Conservation (phyloP, 805 yeast species). For the Candida cerambycidarum region DNA sequence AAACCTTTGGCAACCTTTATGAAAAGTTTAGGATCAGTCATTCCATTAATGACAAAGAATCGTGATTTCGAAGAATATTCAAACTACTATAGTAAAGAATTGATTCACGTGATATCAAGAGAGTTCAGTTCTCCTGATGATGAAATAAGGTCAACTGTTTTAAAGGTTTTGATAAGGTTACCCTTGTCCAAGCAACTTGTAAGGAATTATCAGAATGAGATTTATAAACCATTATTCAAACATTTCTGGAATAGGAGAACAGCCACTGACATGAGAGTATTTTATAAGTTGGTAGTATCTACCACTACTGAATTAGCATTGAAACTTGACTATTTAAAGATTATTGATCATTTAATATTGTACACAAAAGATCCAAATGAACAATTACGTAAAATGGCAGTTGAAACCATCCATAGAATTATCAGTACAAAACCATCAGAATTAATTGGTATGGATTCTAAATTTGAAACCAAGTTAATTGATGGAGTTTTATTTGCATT, state of each 20-base stretch:
- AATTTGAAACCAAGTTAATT: constrained; percentile 63
- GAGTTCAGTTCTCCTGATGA: constrained; percentile 84
- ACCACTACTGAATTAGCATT: constrained; percentile 68
- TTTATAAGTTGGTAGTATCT: constrained; percentile 62
- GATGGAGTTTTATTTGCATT: constrained; percentile 82
- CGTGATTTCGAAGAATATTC: constrained; percentile 63
- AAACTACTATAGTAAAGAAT: constrained; percentile 71
- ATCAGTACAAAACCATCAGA: constrained; percentile 37
- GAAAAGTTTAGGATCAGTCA: constrained; percentile 72
- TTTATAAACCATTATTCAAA: constrained; percentile 62
- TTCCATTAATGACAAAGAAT: constrained; percentile 75
- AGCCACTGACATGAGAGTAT: constrained; percentile 60
- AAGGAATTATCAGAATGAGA: constrained; percentile 46
- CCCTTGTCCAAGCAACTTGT: constrained; percentile 61
- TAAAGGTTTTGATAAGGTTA: constrained; percentile 67
- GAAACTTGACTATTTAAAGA: constrained; percentile 62
- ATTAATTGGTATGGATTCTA: constrained; percentile 55
- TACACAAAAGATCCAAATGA: constrained; percentile 82
- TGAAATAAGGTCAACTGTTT: constrained; percentile 75
- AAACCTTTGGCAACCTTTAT: constrained; percentile 72
- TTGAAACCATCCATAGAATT: constrained; percentile 64
- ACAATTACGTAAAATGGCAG: constrained; percentile 73
- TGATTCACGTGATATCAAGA: constrained; percentile 62
- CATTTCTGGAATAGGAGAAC: constrained; percentile 80
- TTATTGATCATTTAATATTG: constrained; percentile 56